Percentiles rank a stretch among this genome's conserved stretches.
phyloP scores from a whole-genome alignment of 441 rosid genomes.

The Lepidium campestre region DNA sequence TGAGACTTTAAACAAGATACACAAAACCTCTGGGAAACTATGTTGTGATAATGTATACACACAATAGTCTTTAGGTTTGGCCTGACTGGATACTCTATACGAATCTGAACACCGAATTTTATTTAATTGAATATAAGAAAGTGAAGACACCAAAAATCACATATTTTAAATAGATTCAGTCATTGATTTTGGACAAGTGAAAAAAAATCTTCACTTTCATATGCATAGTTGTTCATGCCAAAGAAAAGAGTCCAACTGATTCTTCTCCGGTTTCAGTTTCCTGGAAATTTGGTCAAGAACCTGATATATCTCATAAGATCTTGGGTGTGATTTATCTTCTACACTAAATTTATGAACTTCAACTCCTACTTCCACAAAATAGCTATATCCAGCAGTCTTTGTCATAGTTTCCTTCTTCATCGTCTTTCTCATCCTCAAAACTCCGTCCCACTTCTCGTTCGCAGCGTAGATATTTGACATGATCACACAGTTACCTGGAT shows the following conservation, averaged over 20 bases:
- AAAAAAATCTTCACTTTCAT: conserved; percentile 9
- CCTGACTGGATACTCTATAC: background rate
- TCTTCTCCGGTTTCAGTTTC: conserved; percentile 36
- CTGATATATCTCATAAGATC: conserved; percentile 41
- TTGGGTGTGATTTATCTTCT: conserved; percentile 57
- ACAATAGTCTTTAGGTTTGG: background rate
- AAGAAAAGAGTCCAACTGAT: conserved; percentile 19
- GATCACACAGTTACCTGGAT: conserved; percentile 38
- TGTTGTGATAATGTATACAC: background rate
- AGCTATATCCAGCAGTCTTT: conserved; percentile 72
- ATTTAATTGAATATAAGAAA: background rate
- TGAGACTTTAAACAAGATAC: background rate
- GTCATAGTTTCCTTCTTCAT: conserved; percentile 57
- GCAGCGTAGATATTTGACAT: conserved; percentile 37
- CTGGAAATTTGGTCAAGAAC: conserved; percentile 33
- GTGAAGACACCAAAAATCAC: background rate
- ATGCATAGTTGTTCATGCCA: conserved; percentile 30
- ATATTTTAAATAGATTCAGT: background rate
- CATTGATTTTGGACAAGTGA: background rate
- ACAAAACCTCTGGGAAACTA: background rate
- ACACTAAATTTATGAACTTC: conserved; percentile 62
- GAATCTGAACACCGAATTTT: background rate
- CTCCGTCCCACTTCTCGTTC: conserved; percentile 51
- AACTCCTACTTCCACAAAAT: conserved; percentile 48
- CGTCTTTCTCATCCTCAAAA: conserved; percentile 57